These are phyloP conservation scores for Monotropa hypopitys DNA, from an alignment of 179 eudicot species.

Conservation along the genomic window DNA sequence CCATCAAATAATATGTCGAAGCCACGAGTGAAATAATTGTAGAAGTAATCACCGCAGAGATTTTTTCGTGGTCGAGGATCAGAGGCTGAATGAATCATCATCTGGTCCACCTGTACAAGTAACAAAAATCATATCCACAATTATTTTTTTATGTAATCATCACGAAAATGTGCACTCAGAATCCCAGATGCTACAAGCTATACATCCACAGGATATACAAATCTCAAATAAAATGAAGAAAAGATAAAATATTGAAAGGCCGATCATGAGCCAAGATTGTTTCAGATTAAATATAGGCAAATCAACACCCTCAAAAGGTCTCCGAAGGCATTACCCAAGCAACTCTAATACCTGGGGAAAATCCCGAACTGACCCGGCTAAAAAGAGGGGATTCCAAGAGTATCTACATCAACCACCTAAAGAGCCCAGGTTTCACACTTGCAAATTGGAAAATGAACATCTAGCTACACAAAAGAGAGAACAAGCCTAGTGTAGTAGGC, in stretches of 20 bases:
- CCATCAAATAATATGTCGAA: conserved; percentile 95
- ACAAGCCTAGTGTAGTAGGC: too few species aligned
- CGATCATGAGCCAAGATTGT: too few species aligned
- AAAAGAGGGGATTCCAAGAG: background rate
- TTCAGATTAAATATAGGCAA: too few species aligned
- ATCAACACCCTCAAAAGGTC: too few species aligned
- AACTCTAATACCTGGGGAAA: background rate
- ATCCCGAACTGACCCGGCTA: background rate
- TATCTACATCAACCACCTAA: background rate
- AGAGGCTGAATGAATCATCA: conserved; percentile 93
- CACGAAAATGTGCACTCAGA: too few species aligned
- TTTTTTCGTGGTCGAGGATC: conserved; percentile 84
- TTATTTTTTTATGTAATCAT: too few species aligned
- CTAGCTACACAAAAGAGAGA: background rate
- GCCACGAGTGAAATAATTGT: conserved; percentile 83
- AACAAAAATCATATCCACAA: conserved; percentile 1
- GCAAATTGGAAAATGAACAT: background rate
- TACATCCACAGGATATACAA: too few species aligned
- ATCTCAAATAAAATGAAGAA: too few species aligned
- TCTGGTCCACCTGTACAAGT: conserved; percentile 74
- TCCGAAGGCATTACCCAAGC: too few species aligned
- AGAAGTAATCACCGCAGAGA: conserved; percentile 94
- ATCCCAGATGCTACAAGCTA: too few species aligned
- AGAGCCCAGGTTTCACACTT: too few species aligned
- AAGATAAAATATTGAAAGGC: too few species aligned